Evolutionary conservation across 2,329 filamentous ascomycete species (phyloP).

Genomic region (Alternaria tenuissima): DNA sequence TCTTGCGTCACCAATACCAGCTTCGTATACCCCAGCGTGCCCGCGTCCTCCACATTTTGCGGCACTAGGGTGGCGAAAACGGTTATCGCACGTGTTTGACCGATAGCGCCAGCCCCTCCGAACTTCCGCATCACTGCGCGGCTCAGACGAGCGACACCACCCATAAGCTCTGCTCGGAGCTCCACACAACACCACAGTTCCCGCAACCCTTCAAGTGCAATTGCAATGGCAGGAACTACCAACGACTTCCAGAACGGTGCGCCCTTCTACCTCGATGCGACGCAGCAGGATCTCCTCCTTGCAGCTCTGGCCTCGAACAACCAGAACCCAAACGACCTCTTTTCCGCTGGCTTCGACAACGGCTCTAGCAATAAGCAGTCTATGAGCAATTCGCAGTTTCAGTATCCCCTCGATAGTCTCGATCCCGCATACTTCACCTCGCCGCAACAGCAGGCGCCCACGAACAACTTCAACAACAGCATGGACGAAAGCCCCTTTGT

Average conservation of each 20-base stretch:
- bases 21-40: constrained; percentile 4
- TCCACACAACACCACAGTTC: background rate
- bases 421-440: constrained; percentile 50
- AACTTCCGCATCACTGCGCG: constrained; percentile 6
- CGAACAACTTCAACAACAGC: constrained; percentile 60
- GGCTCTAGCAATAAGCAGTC: constrained; percentile 20
- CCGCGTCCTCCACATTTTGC: constrained; percentile 3
- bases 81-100: constrained; percentile 10
- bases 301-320: constrained; percentile 59
- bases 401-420: constrained; percentile 45
- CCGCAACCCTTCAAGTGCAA: background rate
- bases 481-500: constrained; percentile 80
- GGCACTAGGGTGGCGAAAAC: constrained; percentile 19
- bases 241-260: constrained; percentile 53
- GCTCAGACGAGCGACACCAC: background rate
- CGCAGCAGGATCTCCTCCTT: constrained; percentile 58
- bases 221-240: constrained; percentile 48
- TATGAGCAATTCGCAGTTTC: constrained; percentile 38
- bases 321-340: constrained; percentile 43
- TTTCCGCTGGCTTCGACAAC: constrained; percentile 30
- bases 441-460: constrained; percentile 47
- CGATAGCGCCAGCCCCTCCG: constrained; percentile 13
- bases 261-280: constrained; percentile 55
- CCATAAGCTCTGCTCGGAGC: constrained; percentile 1
- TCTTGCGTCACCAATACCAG: constrained; percentile 25